Percentiles rank a stretch among this genome's conserved stretches.
Evolutionary conservation across 1,284 basidiomycete genomes (phyloP).

Genomic region (Microbotryum violaceum): DNA sequence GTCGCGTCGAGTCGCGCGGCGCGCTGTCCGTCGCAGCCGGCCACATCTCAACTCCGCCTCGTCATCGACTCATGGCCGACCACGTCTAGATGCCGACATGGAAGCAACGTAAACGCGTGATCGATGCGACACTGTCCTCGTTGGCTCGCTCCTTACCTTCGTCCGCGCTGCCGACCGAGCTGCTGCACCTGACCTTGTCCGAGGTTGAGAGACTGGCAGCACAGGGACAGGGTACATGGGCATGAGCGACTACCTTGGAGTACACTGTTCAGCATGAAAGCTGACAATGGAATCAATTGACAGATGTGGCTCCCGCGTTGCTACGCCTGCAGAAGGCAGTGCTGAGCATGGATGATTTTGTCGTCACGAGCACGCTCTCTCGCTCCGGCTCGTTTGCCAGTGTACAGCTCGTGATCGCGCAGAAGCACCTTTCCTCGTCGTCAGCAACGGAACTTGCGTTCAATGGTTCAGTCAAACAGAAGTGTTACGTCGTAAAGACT

Average conservation of each 20-base stretch:
- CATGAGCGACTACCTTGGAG: not conserved
- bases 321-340: not conserved
- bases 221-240: not conserved
- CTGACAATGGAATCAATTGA: no score
- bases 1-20: no score
- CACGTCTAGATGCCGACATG: slow-evolving; percentile 7
- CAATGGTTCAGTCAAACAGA: not conserved
- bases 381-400: slow-evolving; percentile 9
- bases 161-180: not conserved
- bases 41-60: no score
- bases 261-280: no score
- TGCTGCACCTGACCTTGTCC: slow-evolving; percentile 16
- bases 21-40: no score
- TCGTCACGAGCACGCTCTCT: slow-evolving; percentile 6
- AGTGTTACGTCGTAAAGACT: slow-evolving; percentile 18
- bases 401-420: slow-evolving; percentile 18
- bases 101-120: not conserved
- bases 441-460: not conserved
- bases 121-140: not conserved
- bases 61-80: no score
- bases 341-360: not conserved
- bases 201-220: not conserved
- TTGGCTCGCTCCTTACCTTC: not conserved
- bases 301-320: not conserved
- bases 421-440: not conserved